These are phyloP conservation scores for Cladosporium austrohemisphaericum DNA, from an alignment of 2,329 filamentous ascomycete genomes.

Conservation along the genomic window DNA sequence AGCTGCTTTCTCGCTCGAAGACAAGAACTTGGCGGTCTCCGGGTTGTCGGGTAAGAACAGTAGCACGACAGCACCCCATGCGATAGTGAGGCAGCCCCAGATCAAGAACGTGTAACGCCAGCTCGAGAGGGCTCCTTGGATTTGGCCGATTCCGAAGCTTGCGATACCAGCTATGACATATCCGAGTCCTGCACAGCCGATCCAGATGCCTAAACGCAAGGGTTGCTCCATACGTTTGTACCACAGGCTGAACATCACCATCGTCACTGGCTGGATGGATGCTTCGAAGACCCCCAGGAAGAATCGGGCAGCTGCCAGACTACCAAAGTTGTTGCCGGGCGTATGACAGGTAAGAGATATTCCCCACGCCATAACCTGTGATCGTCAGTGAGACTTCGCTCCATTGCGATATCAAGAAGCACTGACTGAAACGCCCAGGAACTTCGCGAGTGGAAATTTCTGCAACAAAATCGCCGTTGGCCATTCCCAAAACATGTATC, in stretches of 20 bases:
- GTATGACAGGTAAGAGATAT: conserved; percentile 43
- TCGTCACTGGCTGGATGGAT: conserved; percentile 31
- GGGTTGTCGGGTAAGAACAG: conserved; percentile 47
- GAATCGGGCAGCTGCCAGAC: conserved; percentile 27
- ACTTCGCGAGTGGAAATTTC: conserved; percentile 41
- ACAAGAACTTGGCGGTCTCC: conserved; percentile 34
- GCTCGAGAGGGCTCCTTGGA: conserved; percentile 28
- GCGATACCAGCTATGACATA: conserved; percentile 36
- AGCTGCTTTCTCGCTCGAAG: conserved; percentile 22
- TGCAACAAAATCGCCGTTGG: conserved; percentile 41
- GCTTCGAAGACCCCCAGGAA: conserved; percentile 32
- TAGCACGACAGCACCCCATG: conserved; percentile 51
- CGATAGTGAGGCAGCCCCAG: conserved; percentile 56
- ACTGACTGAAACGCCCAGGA: conserved; percentile 29
- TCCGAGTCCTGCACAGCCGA: conserved; percentile 56
- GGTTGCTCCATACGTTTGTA: conserved; percentile 50
- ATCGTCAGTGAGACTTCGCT: conserved; percentile 49
- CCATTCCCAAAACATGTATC: conserved; percentile 42
- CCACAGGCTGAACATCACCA: conserved; percentile 50
- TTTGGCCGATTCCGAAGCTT: conserved; percentile 22
- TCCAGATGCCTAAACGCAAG: conserved; percentile 60
- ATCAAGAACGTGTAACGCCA: conserved; percentile 47
- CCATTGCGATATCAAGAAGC: conserved; percentile 44
- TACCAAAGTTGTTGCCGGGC: conserved; percentile 22
- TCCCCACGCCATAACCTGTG: conserved; percentile 46